phyloP scores from a whole-genome alignment of 2,329 filamentous ascomycete species.

The Thyridium curvatum region DNA sequence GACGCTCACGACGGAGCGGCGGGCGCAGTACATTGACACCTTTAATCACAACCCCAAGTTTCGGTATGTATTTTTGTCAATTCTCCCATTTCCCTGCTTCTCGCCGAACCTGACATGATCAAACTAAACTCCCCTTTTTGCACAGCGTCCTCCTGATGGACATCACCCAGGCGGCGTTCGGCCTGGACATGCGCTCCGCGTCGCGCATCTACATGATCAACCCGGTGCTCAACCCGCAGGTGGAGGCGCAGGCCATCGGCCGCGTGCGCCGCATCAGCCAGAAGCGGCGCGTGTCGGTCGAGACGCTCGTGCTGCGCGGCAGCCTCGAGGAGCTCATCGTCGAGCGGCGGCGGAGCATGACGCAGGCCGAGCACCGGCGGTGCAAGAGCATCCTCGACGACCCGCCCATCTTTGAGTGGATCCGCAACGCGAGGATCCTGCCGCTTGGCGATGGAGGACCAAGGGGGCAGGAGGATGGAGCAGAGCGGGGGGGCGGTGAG shows the following conservation, averaged over 20 bases:
- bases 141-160: slow-evolving; percentile 78
- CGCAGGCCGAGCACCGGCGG: slow-evolving; percentile 52
- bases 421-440: slow-evolving; percentile 43
- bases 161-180: slow-evolving; percentile 81
- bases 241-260: slow-evolving; percentile 88
- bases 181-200: slow-evolving; percentile 76
- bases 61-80: slow-evolving; percentile 28
- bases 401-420: slow-evolving; percentile 50
- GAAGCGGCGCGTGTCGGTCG: slow-evolving; percentile 69
- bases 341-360: slow-evolving; percentile 67
- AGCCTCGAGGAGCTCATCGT: slow-evolving; percentile 85
- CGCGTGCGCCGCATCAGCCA: slow-evolving; percentile 86
- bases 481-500: no score
- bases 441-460: slow-evolving; percentile 15
- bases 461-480: no score
- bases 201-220: slow-evolving; percentile 86
- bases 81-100: neutral
- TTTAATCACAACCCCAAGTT: slow-evolving; percentile 68
- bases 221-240: slow-evolving; percentile 76
- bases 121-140: no score
- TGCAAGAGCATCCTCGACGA: slow-evolving; percentile 54
- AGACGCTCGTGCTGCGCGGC: slow-evolving; percentile 73
- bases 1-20: slow-evolving; percentile 50
- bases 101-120: neutral
- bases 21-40: slow-evolving; percentile 68